Evolutionary conservation across 768 basidiomycete species (phyloP), one percentile per base, ranked within the genome.

Genomic region (Suillus ampliporus): DNA sequence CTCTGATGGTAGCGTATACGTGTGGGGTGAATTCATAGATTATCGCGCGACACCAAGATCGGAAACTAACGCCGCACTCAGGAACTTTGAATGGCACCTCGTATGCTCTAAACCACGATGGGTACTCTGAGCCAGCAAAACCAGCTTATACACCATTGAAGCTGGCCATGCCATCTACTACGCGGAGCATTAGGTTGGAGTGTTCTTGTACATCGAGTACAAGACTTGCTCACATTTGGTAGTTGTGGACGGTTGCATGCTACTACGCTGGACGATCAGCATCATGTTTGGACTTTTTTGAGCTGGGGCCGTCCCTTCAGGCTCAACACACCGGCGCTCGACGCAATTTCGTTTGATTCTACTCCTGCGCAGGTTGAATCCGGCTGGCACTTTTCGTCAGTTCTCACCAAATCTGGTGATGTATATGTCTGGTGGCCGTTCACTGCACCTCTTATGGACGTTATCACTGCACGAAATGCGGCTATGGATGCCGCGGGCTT

Each of bases 201-300:
- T 64, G 66, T 51, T 40, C 41, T 43, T 23, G 13, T 59, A 53
- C 41, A 26, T 57, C 38, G 26, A 50, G 56, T 53, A 23, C 47
- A 15, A 37, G 23, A 26, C 54, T 31, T 50, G 15, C 19, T 58
- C 53, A 38, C 14, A 17, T 40, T 40, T 64, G 41, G 40, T 63
- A 94, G 93, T 69, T 94, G 91, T 69, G 94, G 94, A 48, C 83
- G 94, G 62, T 70, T 89, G 34, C 92, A 95, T 71, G 82, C 88
- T 5, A 81, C 87, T 15, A 83, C 86, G 37, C 77, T 94, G 48
- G 92, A 93, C 69, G 74, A 79, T 44, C 72, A 79, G 13, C 75
- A 80, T 52, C 79, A 82, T 43, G 80, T 95, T 34, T 95, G 90
- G 91, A 90, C 85, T 14, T 91, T 93, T 71, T 73, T 82, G 6